A percentile compares a stretch with the other conserved stretches of the same genome.
Conservation (phyloP, 202 grass and related monocot species). For the Eragrostis tef region DNA sequence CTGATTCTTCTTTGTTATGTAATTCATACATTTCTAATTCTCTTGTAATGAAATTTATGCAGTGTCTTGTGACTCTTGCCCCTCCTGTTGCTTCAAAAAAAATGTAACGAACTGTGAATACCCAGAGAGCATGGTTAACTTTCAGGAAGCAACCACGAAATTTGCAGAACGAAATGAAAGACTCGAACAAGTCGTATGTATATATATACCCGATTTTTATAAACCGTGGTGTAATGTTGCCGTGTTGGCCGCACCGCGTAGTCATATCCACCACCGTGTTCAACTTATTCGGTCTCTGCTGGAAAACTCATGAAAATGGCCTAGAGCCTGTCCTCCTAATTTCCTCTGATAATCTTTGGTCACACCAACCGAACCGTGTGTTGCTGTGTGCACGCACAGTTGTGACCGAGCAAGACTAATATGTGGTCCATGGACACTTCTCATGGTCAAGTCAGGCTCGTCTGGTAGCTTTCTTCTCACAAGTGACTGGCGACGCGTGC, state of each 20-base stretch:
- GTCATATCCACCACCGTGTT: not conserved
- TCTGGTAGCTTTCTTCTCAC: conserved; percentile 12
- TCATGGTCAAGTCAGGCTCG: not conserved
- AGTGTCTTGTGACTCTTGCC: too few relatives aligned
- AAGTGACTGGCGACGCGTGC: not conserved
- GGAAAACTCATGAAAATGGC: not conserved
- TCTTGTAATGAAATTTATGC: too few relatives aligned
- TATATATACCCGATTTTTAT: not conserved
- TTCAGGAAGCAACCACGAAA: too few relatives aligned
- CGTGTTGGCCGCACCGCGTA: not conserved
- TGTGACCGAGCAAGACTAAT: not conserved
- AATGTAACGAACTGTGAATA: too few relatives aligned
- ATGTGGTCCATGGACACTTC: not conserved
- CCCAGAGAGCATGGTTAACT: too few relatives aligned
- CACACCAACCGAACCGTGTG: not conserved
- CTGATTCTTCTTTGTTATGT: too few relatives aligned
- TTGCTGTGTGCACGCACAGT: not conserved
- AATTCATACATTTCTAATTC: too few relatives aligned
- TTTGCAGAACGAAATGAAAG: too few relatives aligned
- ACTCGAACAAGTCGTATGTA: too few relatives aligned
- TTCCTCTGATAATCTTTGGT: not conserved
- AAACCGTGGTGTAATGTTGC: too few relatives aligned
- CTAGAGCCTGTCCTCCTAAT: not conserved
- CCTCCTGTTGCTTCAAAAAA: too few relatives aligned
- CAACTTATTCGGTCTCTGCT: not conserved